Evolutionary conservation across 768 basidiomycete genomes (phyloP), one percentile per base, ranked within the genome.

Genomic region (Suillus decipiens): DNA sequence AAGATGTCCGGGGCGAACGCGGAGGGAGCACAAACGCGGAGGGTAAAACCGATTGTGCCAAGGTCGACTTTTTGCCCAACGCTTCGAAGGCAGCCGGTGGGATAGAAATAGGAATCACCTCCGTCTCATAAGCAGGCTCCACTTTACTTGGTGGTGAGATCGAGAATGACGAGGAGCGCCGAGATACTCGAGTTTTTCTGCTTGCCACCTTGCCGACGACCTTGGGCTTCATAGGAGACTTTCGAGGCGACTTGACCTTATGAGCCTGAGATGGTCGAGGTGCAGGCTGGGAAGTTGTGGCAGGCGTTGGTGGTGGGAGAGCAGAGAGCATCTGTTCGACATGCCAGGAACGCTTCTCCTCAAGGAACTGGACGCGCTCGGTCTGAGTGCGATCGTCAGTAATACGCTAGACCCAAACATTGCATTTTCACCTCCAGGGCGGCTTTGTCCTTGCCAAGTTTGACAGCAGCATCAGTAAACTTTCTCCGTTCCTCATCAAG

Each of bases 1-100:
- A 72, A 2, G 87, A 84, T 1, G 90, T 83, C 24, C 82, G 81
- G 15, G 90, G 91, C 9, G 90, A 90, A 2, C 88, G 90, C 2
- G 90, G 90, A 15, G 92, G 92, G 4, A 93, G 82, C 1, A 90
- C 86, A 64, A 93, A 93, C 15, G 89, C 83, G 11, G 84, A 87
- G 3, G 89, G 84, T 28, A 91, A 80, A 37, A 89, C 78, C 2
- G 86, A 82, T 54, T 80, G 73, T 36, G 80, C 68, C 31, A 80
- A 64, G 10, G 68, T 69, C 33, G 61, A 34, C 28, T 62, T 54
- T 64, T 65, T 55, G 28, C 63, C 66, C 43, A 42, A 58, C 51
- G 71, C 76, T 64, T 73, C 75, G 61, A 75, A 72, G 51, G 65
- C 69, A 19, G 77, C 70, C 19, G 62, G 54, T 36, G 37, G 9